Percentiles rank a stretch among this genome's conserved stretches.
Conservation (phyloP, 1,284 basidiomycete species). For the Apiotrichum veenhuisii region DNA sequence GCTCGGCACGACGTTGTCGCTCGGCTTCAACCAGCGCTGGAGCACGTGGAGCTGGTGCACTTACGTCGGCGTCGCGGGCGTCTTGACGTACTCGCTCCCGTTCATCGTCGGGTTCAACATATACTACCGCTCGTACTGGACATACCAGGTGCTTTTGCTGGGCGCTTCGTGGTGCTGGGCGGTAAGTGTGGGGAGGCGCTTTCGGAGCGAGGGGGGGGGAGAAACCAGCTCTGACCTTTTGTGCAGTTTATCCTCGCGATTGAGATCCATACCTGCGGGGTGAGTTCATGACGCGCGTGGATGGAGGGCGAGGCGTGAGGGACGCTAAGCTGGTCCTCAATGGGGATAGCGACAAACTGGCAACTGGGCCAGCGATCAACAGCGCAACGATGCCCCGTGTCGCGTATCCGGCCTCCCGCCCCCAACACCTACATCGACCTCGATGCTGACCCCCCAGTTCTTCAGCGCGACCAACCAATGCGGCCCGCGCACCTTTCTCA, state of each 20-base stretch:
- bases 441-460: background rate
- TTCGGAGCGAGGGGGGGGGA: too few relatives aligned
- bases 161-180: conserved; percentile 5
- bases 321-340: too few relatives aligned
- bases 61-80: conserved; percentile 33
- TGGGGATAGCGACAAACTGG: too few relatives aligned
- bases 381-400: too few relatives aligned
- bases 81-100: conserved; percentile 34
- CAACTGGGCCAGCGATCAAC: too few relatives aligned
- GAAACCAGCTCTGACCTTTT: too few relatives aligned
- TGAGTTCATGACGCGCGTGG: too few relatives aligned
- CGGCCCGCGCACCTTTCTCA: conserved; percentile 1
- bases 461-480: background rate
- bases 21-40: background rate
- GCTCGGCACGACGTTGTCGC: conserved; percentile 30
- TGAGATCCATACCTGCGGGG: conserved; percentile 1
- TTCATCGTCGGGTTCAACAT: conserved; percentile 33
- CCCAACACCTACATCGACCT: too few relatives aligned
- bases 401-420: too few relatives aligned
- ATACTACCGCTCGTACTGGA: background rate
- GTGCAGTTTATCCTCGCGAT: conserved; percentile 1
- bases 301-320: too few relatives aligned
- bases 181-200: too few relatives aligned
- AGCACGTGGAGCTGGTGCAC: conserved; percentile 13
- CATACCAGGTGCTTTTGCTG: conserved; percentile 1